phyloP scores from a whole-genome alignment of 1,284 basidiomycete genomes.

The Boletus subluridellus region DNA sequence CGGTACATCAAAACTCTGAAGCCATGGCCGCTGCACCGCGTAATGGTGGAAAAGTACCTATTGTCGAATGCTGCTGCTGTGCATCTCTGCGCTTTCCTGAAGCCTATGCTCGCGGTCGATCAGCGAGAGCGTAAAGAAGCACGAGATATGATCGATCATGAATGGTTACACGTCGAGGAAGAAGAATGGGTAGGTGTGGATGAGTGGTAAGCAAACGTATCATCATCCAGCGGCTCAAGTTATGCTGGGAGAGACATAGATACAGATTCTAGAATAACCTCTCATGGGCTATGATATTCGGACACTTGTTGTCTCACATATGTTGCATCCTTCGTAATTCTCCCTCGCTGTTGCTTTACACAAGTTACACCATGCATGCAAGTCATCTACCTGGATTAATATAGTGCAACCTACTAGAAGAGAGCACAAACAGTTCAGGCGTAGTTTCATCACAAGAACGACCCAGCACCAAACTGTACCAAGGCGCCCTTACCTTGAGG shows the following conservation, averaged over 20 bases:
- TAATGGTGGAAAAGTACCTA: constrained; percentile 83
- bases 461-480: not conserved
- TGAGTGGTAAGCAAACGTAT: constrained; percentile 41
- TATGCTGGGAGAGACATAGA: constrained; percentile 11
- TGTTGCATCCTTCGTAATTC: constrained; percentile 9
- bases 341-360: not conserved
- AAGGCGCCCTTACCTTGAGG: not conserved
- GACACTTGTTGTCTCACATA: constrained; percentile 4
- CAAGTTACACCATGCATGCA: not conserved
- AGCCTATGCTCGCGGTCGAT: constrained; percentile 77
- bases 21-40: constrained; percentile 79
- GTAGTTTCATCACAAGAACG: not conserved
- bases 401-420: not conserved
- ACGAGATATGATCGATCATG: constrained; percentile 67
- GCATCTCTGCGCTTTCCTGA: constrained; percentile 66
- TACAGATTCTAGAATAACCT: constrained; percentile 5
- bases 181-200: constrained; percentile 43
- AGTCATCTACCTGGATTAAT: not conserved
- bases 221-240: not conserved
- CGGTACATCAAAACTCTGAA: constrained; percentile 78
- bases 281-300: not conserved
- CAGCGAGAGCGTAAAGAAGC: constrained; percentile 67
- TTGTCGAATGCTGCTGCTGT: constrained; percentile 58
- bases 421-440: not conserved
- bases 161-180: constrained; percentile 62